Evolutionary conservation across 2,329 filamentous ascomycete genomes (phyloP).

Genomic region (Microsporum canis): DNA sequence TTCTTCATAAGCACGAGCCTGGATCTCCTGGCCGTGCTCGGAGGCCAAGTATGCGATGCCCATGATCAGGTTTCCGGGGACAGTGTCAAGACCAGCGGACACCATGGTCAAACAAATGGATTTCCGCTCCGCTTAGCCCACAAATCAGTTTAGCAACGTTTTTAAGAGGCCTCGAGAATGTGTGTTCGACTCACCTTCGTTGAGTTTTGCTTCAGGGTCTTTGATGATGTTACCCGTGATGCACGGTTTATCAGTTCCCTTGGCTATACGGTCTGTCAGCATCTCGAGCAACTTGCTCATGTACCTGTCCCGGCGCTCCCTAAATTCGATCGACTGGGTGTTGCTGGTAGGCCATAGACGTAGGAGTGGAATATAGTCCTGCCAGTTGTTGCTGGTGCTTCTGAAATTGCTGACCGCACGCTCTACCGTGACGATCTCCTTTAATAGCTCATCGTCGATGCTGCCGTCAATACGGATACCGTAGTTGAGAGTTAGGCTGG

Average conservation of each 20-base stretch:
- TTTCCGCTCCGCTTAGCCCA: constrained; percentile 55
- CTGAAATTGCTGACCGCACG: constrained; percentile 64
- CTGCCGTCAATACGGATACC: constrained; percentile 63
- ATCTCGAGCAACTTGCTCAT: constrained; percentile 48
- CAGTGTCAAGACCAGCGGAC: constrained; percentile 68
- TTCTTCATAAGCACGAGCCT: constrained; percentile 56
- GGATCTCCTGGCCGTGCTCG: constrained; percentile 55
- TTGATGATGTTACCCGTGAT: constrained; percentile 61
- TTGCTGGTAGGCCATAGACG: constrained; percentile 54
- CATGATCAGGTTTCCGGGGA: constrained; percentile 70
- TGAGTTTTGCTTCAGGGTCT: constrained; percentile 56
- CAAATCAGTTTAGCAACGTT: constrained; percentile 32
- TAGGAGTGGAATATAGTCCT: constrained; percentile 70
- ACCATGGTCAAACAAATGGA: constrained; percentile 76
- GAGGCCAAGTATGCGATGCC: constrained; percentile 65
- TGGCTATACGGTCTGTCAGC: constrained; percentile 49
- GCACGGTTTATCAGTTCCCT: constrained; percentile 56
- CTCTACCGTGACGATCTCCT: constrained; percentile 66
- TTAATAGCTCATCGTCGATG: constrained; percentile 54
- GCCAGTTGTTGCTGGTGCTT: constrained; percentile 72
- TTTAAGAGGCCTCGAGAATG: not conserved
- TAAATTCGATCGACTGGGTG: constrained; percentile 52
- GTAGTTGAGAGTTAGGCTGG: constrained; percentile 66
- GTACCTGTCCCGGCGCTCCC: constrained; percentile 56
- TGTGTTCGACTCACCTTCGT: constrained; percentile 41